Conservation (phyloP, 805 yeast genomes). For the Torulaspora delbrueckii region DNA sequence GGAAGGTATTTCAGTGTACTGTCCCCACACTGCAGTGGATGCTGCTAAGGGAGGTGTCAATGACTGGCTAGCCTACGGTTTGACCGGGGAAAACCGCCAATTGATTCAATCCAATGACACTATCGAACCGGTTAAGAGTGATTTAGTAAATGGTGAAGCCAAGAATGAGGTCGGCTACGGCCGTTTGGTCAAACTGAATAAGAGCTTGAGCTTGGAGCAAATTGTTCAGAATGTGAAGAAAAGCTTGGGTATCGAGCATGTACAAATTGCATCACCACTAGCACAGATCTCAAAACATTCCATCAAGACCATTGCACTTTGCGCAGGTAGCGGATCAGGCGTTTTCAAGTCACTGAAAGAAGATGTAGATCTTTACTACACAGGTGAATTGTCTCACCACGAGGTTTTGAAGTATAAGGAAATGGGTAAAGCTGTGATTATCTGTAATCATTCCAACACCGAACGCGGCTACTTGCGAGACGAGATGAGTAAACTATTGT, state of each 20-base stretch:
- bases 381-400: constrained; percentile 95
- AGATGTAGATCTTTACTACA: constrained; percentile 67
- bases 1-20: constrained; percentile 80
- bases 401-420: constrained; percentile 74
- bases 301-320: constrained; percentile 64
- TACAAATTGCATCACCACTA: constrained; percentile 55
- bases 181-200: constrained; percentile 49
- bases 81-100: constrained; percentile 33
- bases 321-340: constrained; percentile 93
- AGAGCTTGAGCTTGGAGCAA: constrained; percentile 40
- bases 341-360: constrained; percentile 48
- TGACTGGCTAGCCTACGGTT: constrained; percentile 76
- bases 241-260: constrained; percentile 45
- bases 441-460: constrained; percentile 87
- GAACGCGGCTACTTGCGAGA: constrained; percentile 75
- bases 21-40: constrained; percentile 95
- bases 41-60: constrained; percentile 92
- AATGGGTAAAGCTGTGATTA: constrained; percentile 62
- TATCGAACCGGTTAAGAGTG: constrained; percentile 27
- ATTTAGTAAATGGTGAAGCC: constrained; percentile 27
- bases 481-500: constrained; percentile 46
- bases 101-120: constrained; percentile 17
- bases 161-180: constrained; percentile 73
- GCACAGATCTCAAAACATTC: constrained; percentile 23
- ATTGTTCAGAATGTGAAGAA: constrained; percentile 51